These are phyloP conservation scores for Ustilago trichophora DNA, from an alignment of 1,284 basidiomycete genomes.

Conservation along the genomic window DNA sequence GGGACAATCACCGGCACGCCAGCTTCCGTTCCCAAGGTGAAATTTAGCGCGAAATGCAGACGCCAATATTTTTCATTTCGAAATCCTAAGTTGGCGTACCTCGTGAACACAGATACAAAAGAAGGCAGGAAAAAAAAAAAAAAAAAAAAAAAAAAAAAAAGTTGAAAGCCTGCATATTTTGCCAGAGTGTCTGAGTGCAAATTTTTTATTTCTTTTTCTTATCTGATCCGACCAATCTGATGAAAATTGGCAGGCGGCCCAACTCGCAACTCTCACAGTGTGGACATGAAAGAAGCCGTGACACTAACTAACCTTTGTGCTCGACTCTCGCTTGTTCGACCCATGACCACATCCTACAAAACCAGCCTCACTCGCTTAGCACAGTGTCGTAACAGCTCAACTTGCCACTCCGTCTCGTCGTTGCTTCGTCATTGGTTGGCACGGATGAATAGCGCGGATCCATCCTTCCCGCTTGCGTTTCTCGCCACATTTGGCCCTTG, in stretches of 20 bases:
- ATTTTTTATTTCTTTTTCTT: conserved; percentile 8
- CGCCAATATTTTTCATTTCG: no score
- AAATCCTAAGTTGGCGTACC: no score
- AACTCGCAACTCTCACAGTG: background rate
- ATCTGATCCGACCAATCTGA: conserved; percentile 38
- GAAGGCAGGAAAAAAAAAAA: no score
- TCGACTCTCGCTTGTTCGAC: background rate
- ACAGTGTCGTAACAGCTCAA: no score
- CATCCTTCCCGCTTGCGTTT: background rate
- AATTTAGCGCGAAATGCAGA: no score
- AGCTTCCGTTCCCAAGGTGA: no score
- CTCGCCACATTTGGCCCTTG: background rate
- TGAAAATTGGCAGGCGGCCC: no score
- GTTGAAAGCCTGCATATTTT: background rate
- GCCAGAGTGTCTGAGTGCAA: conserved; percentile 3
- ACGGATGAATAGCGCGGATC: background rate
- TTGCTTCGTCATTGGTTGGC: conserved; percentile 4
- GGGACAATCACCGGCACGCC: no score
- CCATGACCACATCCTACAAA: conserved; percentile 2
- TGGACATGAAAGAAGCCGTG: no score
- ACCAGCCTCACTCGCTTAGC: background rate
- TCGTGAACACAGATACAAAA: no score
- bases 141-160: no score
- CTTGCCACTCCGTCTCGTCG: background rate
- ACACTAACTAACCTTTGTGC: no score